Base-by-base conservation (phyloP, 257 asterid genomes). In the Gentiana straminea region DNA sequence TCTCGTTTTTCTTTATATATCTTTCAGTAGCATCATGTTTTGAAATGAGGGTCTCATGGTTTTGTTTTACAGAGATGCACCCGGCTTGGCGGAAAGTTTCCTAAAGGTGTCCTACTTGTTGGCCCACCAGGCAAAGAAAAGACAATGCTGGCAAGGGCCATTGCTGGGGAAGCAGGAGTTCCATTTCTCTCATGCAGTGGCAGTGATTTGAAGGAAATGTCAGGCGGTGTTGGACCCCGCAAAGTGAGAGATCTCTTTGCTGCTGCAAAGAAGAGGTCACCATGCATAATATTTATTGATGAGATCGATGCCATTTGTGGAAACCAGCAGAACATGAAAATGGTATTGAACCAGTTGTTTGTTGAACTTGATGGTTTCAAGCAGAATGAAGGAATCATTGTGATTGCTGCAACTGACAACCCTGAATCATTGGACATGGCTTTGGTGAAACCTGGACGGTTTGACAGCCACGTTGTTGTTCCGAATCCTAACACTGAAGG, bases 401-500 rank as follows among this genome's bases (percentile, higher is more conserved):
- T 86, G 64, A 78, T 89, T 67, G 97, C 92, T 33, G 97, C 97
- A 2, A 86, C 95, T 49, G 83, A 86, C 68, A 83, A 85, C 64
- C 95, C 94, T 0, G 94, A 89, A 75, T 86, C 94, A 0, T 54
- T 89, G 76, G 97, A 86, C 73, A 89, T 81, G 70, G 97, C 97
- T 43, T 76, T 89, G 63, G 92, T 89, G 67, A 83, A 95, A 60
- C 92, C 95, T 44, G 97, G 94, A 44, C 79, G 95, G 55, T 89
- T 89, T 55, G 97, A 89, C 74, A 86, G 92, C 38, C 83, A 86
- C 64, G 78, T 89, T 60, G 92, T 86, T 50, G 97, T 89, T 56
- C 97, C 95, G 15, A 89, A 86, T 73, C 97, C 97, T 46, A 95
- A 89, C 63, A 89, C 83, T 58, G 97, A 89, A 73, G 95, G 97